Base-by-base conservation (phyloP, 148 eudicot species). In the Hydrangea macrophylla region DNA sequence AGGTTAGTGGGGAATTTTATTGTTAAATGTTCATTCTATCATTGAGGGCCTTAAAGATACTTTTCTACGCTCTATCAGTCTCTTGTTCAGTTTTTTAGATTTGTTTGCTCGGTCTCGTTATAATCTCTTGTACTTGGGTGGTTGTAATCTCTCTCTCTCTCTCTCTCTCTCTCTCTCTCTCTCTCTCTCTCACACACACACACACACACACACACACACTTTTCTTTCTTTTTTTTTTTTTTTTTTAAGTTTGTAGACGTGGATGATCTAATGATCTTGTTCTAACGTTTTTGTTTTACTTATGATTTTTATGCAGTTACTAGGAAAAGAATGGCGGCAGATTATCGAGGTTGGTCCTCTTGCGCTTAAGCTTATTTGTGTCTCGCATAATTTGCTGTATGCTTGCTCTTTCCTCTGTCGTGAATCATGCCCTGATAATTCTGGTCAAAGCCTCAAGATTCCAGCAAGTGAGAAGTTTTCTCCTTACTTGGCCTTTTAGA, bases 251-350 rank as follows among this genome's bases (percentile, higher is more conserved):
- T 42, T 5, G 15, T 42, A 12, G 15, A 42, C 15, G 15, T 9
- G 50, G 50, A 42, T 42, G 13, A 42, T 35, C 39, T 35, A 18
- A 42, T 42, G 50, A 42, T 42, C 20, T 11, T 3, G 11, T 42
- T 42, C 50, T 42, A 11, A 30, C 10, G 64, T 23, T 50, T 37
- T 44, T 33, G 39, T 61, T 13, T 31, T 55, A 1, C 56, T 40
- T n/a, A n/a, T n/a, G n/a, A n/a, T 63, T 72, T 60, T 79, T 9
- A 23, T 80, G 85, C 99, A 94, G 99, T 76, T 90, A 68, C 68
- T 84, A 6, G 93, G 93, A 59, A 90, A 81, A 72, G 93, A 90
- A 26, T 94, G 99, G 99, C 81, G 83, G 55, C 86, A 73, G 63
- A 72, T 78, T 79, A 92, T 94, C 58, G 99, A 94, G 99, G 99